Evolutionary conservation across 2,329 filamentous ascomycete species (phyloP), one percentile per base, ranked within the genome.

Genomic region (Aspergillus sergii): DNA sequence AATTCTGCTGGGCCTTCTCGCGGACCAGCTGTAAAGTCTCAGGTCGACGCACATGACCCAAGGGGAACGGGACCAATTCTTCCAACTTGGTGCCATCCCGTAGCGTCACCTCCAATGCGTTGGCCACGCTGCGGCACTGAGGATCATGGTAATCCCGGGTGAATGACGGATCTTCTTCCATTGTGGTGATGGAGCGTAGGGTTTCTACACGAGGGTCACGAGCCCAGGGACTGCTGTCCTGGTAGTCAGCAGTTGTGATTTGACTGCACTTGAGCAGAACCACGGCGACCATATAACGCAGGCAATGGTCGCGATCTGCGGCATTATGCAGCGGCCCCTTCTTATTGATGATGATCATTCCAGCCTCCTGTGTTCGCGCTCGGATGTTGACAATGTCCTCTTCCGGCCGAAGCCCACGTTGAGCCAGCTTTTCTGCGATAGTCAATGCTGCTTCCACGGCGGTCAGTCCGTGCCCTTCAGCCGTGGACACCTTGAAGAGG

Each of bases 61-160:
- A 60, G 0, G 80, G 79, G 68, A 79, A 82, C 62, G 83, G 68
- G 3, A 79, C 64, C 14, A 75, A 64, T 51, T 79, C 75, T 4
- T 70, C 63, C 14, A 77, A 41, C 4, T 64, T 46, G 2, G 58
- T 58, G 1, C 72, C 71, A 60, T 75, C 66, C 6, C 59, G 56
- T 10, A 79, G 58, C 10, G 61, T 26, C 1, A 79, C 63, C 1
- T 64, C 71, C 9, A 79, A 16, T 0, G 66, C 77, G 51, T 65
- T 70, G 1, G 71, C 69, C 4, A 73, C 64, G 62, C 70, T 75
- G 54, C 68, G 71, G 11, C 68, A 71, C 1, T 71, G 60, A 21
- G 65, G 53, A 53, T 78, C 62, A 9, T 69, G 60, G 57, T 79
- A 79, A 59, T 75, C 72, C 19, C 41, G 45, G 0, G 75, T 76